Percentiles rank a stretch among this genome's conserved stretches.
Evolutionary conservation across 2,329 filamentous ascomycete species (phyloP).

Genomic region (Macroventuria anomochaeta): DNA sequence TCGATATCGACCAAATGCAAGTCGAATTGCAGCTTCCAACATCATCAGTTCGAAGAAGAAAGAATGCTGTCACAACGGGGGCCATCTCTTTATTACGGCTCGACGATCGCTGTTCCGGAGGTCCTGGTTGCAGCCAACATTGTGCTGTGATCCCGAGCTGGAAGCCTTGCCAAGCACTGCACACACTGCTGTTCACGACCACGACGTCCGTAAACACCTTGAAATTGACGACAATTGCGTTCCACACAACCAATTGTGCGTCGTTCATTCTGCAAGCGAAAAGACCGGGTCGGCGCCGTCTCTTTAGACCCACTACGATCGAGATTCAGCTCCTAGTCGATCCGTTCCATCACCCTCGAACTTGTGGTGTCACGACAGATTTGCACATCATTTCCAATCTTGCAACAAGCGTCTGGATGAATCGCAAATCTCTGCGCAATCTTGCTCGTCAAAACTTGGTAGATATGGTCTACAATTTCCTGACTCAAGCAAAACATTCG

Average conservation of each 20-base stretch:
- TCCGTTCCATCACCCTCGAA: not conserved
- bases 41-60: not conserved
- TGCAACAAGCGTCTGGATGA: not conserved
- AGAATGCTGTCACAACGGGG: not conserved
- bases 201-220: slow-evolving; percentile 7
- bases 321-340: slow-evolving; percentile 9
- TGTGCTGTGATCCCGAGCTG: slow-evolving; percentile 18
- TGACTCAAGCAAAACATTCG: slow-evolving; percentile 10
- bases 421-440: not conserved
- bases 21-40: not conserved
- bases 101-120: slow-evolving; percentile 1
- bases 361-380: slow-evolving; percentile 5
- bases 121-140: slow-evolving; percentile 16
- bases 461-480: not conserved
- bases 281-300: slow-evolving; percentile 15
- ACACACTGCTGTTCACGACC: slow-evolving; percentile 1
- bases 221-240: slow-evolving; percentile 16
- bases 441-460: not conserved
- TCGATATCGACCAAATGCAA: slow-evolving; percentile 1
- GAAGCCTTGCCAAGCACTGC: slow-evolving; percentile 16
- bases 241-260: slow-evolving; percentile 16
- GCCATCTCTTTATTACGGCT: not conserved
- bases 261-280: slow-evolving; percentile 13
- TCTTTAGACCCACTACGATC: slow-evolving; percentile 17
- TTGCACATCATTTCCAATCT: slow-evolving; percentile 5